phyloP scores from a whole-genome alignment of 2,329 filamentous ascomycete species.

The Mollisiaceae sp. region DNA sequence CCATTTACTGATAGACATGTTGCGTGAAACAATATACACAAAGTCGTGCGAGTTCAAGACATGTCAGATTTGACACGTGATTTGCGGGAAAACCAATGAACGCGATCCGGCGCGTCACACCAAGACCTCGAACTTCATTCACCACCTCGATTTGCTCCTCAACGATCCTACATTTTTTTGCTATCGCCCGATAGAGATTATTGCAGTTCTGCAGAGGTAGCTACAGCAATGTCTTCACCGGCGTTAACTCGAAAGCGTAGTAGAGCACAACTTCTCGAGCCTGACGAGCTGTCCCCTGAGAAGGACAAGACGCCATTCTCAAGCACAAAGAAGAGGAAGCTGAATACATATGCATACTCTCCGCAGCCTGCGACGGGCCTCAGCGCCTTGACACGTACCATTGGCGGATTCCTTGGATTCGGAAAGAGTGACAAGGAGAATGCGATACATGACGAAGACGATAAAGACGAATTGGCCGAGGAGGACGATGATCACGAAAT shows the following conservation, averaged over 20 bases:
- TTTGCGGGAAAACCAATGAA: background rate
- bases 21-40: background rate
- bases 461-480: slow-evolving; percentile 17
- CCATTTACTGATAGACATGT: no score
- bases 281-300: slow-evolving; percentile 30
- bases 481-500: slow-evolving; percentile 12
- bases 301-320: slow-evolving; percentile 21
- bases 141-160: background rate
- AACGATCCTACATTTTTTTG: background rate
- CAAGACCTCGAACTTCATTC: background rate
- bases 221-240: slow-evolving; percentile 19
- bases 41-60: background rate
- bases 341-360: slow-evolving; percentile 22
- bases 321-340: slow-evolving; percentile 28
- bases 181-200: slow-evolving; percentile 1
- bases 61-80: slow-evolving; percentile 5
- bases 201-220: background rate
- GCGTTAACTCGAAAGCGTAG: slow-evolving; percentile 29
- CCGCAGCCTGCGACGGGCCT: slow-evolving; percentile 2
- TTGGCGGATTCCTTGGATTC: slow-evolving; percentile 18
- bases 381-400: background rate
- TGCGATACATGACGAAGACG: slow-evolving; percentile 7
- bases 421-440: slow-evolving; percentile 26
- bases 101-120: slow-evolving; percentile 1
- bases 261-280: slow-evolving; percentile 28